Base-by-base conservation (phyloP, 2,329 filamentous ascomycete species). In the Penicillium brasilianum region DNA sequence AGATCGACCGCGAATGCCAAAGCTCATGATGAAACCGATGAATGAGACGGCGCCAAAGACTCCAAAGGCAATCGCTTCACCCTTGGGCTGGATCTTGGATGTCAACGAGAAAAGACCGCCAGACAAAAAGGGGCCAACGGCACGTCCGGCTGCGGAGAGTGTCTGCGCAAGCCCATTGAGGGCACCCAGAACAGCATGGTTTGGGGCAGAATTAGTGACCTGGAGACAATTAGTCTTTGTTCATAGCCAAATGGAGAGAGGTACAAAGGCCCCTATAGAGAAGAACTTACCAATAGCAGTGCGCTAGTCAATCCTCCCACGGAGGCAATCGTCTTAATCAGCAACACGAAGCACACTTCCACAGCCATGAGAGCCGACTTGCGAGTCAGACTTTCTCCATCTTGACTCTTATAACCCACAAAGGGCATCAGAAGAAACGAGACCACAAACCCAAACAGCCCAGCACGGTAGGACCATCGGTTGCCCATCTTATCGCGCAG, bases 111-210 rank as follows among this genome's bases (percentile, higher is more conserved):
- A 99, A 0, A 99, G 81, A 0, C 88, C 88, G 0, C 95, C 95
- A 0, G 93, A 95, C 0, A 96, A 81, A 66, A 98, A 93, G 0
- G 95, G 95, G 0, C 95, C 95, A 0, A 92, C 85, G 46, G 93
- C 93, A 61, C 95, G 88, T 9, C 95, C 95, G 0, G 91, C 92
- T 0, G 95, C 95, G 0, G 92, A 96, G 0, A 99, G 86, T 0
- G 93, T 97, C 77, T 99, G 95, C 0, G 95, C 95, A 34, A 98
- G 85, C 10, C 95, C 95, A 72, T 99, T 97, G 28, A 99, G 83
- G 0, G 92, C 93, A 3, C 95, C 95, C 0, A 99, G 85, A 0
- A 91, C 93, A 5, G 90, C 88, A 75, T 94, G 87, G 8, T 93
- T 92, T 0, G 93, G 91, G 0, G 93, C 92, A 0, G 91, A 96